phyloP scores from a whole-genome alignment of 495 filamentous ascomycete species.

The Beverwykella pulmonaria region DNA sequence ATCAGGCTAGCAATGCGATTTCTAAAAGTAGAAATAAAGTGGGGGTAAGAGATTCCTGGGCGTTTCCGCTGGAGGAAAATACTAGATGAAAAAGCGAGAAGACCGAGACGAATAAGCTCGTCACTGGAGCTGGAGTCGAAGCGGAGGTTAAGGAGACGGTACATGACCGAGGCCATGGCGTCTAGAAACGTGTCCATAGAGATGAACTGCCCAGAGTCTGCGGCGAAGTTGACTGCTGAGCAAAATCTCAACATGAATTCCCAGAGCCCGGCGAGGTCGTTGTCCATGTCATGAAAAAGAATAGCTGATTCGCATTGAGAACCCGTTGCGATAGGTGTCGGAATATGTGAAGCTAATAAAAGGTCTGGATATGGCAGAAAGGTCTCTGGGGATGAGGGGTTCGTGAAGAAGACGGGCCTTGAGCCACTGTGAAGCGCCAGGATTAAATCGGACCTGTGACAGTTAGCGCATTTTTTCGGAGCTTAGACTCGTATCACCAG shows the following conservation, averaged over 20 bases:
- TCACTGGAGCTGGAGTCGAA: not conserved
- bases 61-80: not conserved
- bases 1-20: not conserved
- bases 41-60: not conserved
- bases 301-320: not conserved
- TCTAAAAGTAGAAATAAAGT: not conserved
- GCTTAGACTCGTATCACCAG: not conserved
- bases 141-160: not conserved
- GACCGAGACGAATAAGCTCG: not conserved
- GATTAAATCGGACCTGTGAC: constrained; percentile 1
- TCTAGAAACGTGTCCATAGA: not conserved
- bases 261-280: not conserved
- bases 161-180: constrained; percentile 2
- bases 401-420: constrained; percentile 3
- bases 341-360: not conserved
- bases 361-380: not conserved
- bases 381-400: not conserved
- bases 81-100: not conserved
- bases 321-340: not conserved
- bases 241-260: not conserved
- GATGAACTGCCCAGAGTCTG: not conserved
- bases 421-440: constrained; percentile 7
- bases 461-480: not conserved
- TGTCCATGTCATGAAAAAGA: not conserved
- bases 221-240: not conserved